Base-by-base conservation (phyloP, 2,329 filamentous ascomycete species). In the Arthrocladium fulminans region DNA sequence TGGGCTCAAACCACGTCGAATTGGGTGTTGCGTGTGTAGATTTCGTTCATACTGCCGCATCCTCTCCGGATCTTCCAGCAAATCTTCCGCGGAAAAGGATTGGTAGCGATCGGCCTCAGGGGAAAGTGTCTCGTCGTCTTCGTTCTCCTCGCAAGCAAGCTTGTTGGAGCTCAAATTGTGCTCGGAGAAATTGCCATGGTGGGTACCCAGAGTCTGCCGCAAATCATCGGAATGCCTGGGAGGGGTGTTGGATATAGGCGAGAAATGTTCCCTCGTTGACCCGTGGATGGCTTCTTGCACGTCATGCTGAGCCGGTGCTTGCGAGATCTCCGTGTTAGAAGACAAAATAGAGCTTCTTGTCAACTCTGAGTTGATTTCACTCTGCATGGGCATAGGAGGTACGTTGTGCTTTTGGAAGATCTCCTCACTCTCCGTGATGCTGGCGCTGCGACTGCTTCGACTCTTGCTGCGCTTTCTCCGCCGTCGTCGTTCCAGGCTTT, bases 381-480 rank as follows among this genome's bases (percentile, higher is more conserved):
- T 95, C 65, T 85, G 83, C 53, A 95, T 75, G 2, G 90, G 90
- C 83, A 96, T 88, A 4, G 86, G 86, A 5, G 88, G 84, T 12
- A 86, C 77, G 42, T 80, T 72, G 45, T 79, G 74, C 55, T 65
- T 72, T 2, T 44, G 51, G 49, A 57, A 55, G 15, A 69, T 62
- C 30, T 76, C 69, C 47, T 79, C 76, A 2, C 71, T 79, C 50
- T 80, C 77, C 23, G 76, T 66, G 47, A 76, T 62, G 59, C 74
- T 77, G 3, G 64, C 67, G 47, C 69, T 73, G 19, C 68, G 65
- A 53, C 76, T 66, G 54, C 66, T 80, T 40, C 72, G 70, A 50
- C 74, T 76, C 51, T 66, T 72, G 57, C 70, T 74, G 12, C 69
- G 70, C 48, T 67, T 70, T 52, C 72, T 72, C 49, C 60, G 47